Evolutionary conservation across 225 moss, liverwort and hornwort species (phyloP), one percentile per base, ranked within the genome.

Genomic region (Pseudoscleropodium purum): DNA sequence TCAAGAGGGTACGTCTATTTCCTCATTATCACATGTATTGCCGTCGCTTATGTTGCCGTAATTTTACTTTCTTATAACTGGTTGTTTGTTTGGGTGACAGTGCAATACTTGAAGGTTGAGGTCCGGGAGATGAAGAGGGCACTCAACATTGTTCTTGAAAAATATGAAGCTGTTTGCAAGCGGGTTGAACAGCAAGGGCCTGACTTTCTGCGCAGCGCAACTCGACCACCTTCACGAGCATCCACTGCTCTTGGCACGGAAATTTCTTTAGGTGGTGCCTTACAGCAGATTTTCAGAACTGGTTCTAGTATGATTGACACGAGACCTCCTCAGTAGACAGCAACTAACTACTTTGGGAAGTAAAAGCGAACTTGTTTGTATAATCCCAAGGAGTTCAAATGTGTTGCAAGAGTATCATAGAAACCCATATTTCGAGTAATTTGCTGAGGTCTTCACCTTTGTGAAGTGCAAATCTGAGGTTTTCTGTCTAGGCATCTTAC

Each of bases 71-170:
- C 60, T 37, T 15, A 39, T 73, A 18, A 70, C 39, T 52, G 31
- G 54, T 84, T 63, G 49, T 82, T 69, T 43, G 67, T 78, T 84
- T 70, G 87, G 59, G 67, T 79, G 87, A 33, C 97, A 98, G 97
- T 96, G 87, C 91, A 95, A 86, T 93, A 92, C 34, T 85, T 97
- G 92, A 97, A 97, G 94, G 94, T 85, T 13, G 97, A 98, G 91
- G 93, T 98, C 21, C 86, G 86, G 82, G 97, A 96, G 84, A 91
- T 96, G 98, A 98, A 97, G 92, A 89, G 85, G 66, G 93, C 93
- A 70, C 89, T 97, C 89, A 93, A 89, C 72, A 88, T 91, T 78
- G 97, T 95, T 59, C 63, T 96, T 15, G 92, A 88, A 49, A 96
- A 91, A 43, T 98, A 97, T 79, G 95, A 97, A 90, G 88, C 85